Base-by-base conservation (phyloP, 2,329 filamentous ascomycete species). In the Cladosporium sp. region DNA sequence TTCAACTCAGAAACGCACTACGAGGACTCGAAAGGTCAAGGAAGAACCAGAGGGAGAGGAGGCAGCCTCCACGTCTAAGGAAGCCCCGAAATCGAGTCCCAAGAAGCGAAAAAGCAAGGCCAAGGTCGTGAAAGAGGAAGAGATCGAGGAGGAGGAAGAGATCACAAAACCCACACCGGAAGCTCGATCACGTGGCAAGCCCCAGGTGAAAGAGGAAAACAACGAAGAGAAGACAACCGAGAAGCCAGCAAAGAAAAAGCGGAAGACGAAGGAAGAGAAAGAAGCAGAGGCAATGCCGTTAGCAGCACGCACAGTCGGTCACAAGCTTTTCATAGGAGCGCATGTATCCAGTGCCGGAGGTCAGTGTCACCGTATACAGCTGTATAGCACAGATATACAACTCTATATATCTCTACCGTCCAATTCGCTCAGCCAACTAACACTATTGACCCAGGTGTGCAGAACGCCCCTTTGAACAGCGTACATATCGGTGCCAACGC, bases 311-410 rank as follows among this genome's bases (percentile, higher is more conserved):
- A 92, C 91, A 0, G 74, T 80, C 4, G 83, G 85, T 1, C 78
- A 93, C 61, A 86, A 87, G 70, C 89, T 97, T 82, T 87, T 89
- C 67, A 87, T 99, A 56, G 94, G 94, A 15, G 94, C 94, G 0
- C 94, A 99, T 72, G 91, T 97, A 60, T 94, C 89, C 73, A 86
- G 83, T 61, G 91, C 94, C 25, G 93, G 92, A 77, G 93, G 90
- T 89, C 71, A 57, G 79, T 71, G 12, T 35, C 22, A 24, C 49
- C 49, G 52, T 50, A 57, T 32, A 17, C n/a, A 53, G 24, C 10
- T 20, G 36, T n/a, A 49, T 56, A 56, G 42, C 53, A 17, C 39
- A 28, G 52, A 52, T 37, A 39, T 58, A 25, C 22, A 40, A 12
- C 22, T 19, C 9, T 15, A 37, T 10, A n/a, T 15, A 13, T 10